These are phyloP conservation scores for Tricholoma hemisulphureum DNA, from an alignment of 768 basidiomycete genomes.

Conservation along the genomic window DNA sequence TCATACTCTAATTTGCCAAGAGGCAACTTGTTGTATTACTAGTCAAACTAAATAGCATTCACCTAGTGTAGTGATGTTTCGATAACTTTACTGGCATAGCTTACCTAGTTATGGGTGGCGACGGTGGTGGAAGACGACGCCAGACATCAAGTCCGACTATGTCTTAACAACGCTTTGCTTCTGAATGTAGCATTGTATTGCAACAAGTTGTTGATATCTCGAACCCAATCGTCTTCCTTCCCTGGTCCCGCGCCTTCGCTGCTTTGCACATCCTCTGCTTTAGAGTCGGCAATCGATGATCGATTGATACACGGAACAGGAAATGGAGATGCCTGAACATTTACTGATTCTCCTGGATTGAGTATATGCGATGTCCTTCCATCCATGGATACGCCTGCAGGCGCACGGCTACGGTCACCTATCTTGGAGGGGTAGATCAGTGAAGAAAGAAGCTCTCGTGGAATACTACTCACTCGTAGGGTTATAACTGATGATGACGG, in stretches of 20 bases:
- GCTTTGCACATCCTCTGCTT: slow-evolving; percentile 36
- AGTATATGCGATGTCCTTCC: slow-evolving; percentile 83
- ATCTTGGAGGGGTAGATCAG: slow-evolving; percentile 51
- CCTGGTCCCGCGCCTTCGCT: slow-evolving; percentile 72
- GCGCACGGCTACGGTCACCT: slow-evolving; percentile 78
- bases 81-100: neutral
- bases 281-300: slow-evolving; percentile 65
- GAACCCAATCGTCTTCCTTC: slow-evolving; percentile 93
- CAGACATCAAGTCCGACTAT: slow-evolving; percentile 56
- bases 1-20: neutral
- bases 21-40: neutral
- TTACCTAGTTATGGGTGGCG: neutral
- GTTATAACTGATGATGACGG: slow-evolving; percentile 79
- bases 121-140: neutral
- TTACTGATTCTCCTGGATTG: slow-evolving; percentile 81
- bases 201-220: slow-evolving; percentile 90
- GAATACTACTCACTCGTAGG: slow-evolving; percentile 52
- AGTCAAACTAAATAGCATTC: neutral
- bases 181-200: slow-evolving; percentile 95
- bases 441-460: slow-evolving; percentile 5
- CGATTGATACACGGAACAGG: slow-evolving; percentile 93
- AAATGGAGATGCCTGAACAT: slow-evolving; percentile 79
- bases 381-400: slow-evolving; percentile 91
- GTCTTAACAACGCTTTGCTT: slow-evolving; percentile 80
- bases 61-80: neutral